phyloP scores from a whole-genome alignment of 2,329 filamentous ascomycete genomes.

The Coleophoma cylindrospora region DNA sequence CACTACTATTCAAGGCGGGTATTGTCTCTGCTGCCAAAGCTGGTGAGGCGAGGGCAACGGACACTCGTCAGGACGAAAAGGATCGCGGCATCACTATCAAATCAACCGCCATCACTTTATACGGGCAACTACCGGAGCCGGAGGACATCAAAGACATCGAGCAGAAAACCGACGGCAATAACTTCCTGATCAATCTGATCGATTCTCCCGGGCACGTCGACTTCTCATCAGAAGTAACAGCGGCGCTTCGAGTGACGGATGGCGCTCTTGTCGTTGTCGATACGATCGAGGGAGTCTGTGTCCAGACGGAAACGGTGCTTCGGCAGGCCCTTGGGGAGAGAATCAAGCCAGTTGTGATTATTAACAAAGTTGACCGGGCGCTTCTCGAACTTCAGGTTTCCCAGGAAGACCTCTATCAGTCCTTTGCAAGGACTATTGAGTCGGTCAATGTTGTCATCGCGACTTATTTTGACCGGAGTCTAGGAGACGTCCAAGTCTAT shows the following conservation, averaged over 20 bases:
- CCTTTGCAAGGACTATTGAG: conserved; percentile 98
- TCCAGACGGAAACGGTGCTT: conserved; percentile 99
- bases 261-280: conserved; percentile 99
- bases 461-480: conserved; percentile 94
- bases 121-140: conserved; percentile 71
- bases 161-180: conserved; percentile 82
- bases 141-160: conserved; percentile 95
- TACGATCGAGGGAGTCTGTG: conserved; percentile 99
- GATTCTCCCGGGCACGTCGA: conserved; percentile 99
- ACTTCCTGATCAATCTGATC: conserved; percentile 99
- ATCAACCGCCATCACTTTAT: conserved; percentile 99
- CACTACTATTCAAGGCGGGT: conserved; percentile 97
- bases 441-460: conserved; percentile 99
- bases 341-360: conserved; percentile 99
- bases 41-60: conserved; percentile 91
- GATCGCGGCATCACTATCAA: conserved; percentile 99
- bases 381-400: conserved; percentile 97
- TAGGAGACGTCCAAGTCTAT: conserved; percentile 98
- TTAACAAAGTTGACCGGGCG: conserved; percentile 99
- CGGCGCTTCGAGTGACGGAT: conserved; percentile 98
- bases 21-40: conserved; percentile 98
- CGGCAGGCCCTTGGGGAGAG: conserved; percentile 99
- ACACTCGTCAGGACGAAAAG: conserved; percentile 96
- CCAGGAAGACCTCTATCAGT: conserved; percentile 99
- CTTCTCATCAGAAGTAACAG: conserved; percentile 99